Evolutionary conservation across 129 eudicot genomes (phyloP).

Genomic region (Cynara cardunculus): DNA sequence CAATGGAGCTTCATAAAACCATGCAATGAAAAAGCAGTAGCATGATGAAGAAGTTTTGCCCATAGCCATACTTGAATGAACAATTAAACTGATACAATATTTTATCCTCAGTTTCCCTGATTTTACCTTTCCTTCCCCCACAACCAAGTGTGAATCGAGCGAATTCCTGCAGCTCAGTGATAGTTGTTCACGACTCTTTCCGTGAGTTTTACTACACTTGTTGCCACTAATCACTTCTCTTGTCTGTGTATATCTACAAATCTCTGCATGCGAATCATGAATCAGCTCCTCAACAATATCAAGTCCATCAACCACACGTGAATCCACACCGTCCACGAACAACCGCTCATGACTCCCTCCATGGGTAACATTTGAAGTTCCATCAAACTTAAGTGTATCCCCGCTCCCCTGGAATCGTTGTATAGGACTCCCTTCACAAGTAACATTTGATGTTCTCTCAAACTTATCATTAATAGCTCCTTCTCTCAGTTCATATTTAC

Average conservation of each 20-base stretch:
- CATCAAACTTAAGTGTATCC: not conserved
- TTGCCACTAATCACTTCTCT: constrained; percentile 26
- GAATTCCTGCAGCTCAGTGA: constrained; percentile 37
- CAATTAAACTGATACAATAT: constrained; percentile 29
- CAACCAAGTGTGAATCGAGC: constrained; percentile 39
- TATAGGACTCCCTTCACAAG: constrained; percentile 14
- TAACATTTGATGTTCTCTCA: constrained; percentile 10
- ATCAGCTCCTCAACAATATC: constrained; percentile 25
- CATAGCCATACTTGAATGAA: constrained; percentile 28
- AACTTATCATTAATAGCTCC: constrained; percentile 22
- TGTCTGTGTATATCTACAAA: not conserved
- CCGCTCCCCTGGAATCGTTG: constrained; percentile 11
- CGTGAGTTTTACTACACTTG: constrained; percentile 25
- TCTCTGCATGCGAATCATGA: constrained; percentile 20
- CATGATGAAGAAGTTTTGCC: constrained; percentile 24
- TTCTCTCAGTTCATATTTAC: constrained; percentile 12
- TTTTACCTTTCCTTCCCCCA: constrained; percentile 62
- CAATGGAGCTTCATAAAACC: not conserved
- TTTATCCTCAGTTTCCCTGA: constrained; percentile 41
- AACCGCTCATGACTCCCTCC: no score
- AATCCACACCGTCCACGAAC: not conserved
- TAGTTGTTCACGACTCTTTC: constrained; percentile 22
- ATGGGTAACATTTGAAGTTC: no score
- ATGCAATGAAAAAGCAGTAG: constrained; percentile 25
- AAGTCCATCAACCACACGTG: constrained; percentile 26